A percentile compares a stretch with the other conserved stretches of the same genome.
Evolutionary conservation across 257 asterid species (phyloP).

Genomic region (Solanum verrucosum): DNA sequence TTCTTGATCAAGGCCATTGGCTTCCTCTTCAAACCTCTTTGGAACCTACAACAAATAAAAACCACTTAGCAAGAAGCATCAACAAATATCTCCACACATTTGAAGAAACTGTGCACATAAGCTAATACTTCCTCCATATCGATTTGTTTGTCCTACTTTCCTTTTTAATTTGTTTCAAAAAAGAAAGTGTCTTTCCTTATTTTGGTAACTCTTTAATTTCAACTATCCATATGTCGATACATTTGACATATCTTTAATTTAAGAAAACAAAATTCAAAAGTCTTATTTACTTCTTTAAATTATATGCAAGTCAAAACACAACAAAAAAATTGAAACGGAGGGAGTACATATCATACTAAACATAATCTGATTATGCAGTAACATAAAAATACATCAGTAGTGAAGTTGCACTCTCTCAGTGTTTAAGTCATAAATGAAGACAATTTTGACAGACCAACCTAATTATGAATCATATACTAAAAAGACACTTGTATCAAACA

Average conservation of each 20-base stretch:
- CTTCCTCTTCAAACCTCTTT: slow-evolving; percentile 32
- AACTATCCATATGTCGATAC: too few relatives aligned
- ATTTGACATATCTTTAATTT: neutral
- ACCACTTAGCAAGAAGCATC: neutral
- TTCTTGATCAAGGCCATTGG: slow-evolving; percentile 31
- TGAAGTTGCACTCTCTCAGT: neutral
- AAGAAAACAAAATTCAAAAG: neutral
- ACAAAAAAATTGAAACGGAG: neutral
- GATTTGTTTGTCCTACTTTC: neutral
- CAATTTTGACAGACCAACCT: neutral
- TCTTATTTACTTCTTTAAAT: neutral
- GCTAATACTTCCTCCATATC: neutral
- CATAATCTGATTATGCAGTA: neutral
- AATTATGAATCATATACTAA: neutral
- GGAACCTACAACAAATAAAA: slow-evolving; percentile 11
- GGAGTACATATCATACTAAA: neutral
- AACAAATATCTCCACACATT: neutral
- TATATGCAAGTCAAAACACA: neutral
- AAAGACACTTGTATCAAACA: neutral
- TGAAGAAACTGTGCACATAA: neutral
- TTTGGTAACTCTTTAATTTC: neutral
- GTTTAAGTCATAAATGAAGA: neutral
- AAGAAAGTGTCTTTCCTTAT: too few relatives aligned
- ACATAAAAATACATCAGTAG: neutral
- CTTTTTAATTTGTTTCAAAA: neutral